Evolutionary conservation across 352 stramenopile species (phyloP).

Genomic region (Globisporangium ultimum): DNA sequence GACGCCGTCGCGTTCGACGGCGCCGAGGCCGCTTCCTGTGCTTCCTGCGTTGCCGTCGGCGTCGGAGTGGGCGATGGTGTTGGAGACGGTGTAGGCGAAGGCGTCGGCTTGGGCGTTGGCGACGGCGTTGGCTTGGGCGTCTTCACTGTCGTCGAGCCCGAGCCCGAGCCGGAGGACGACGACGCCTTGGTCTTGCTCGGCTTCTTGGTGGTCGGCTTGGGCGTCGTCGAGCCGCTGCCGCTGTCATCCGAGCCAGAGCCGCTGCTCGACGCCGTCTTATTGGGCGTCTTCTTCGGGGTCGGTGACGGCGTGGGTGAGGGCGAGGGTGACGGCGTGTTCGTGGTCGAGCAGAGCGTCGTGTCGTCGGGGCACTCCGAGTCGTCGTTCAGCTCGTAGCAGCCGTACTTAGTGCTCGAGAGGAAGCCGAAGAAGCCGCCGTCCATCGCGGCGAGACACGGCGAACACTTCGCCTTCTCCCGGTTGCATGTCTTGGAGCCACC

Average conservation of each 20-base stretch:
- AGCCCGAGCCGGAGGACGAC: slow-evolving; percentile 18
- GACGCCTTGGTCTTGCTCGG: slow-evolving; percentile 8
- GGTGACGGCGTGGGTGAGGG: slow-evolving; percentile 16
- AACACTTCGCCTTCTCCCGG: slow-evolving; percentile 35
- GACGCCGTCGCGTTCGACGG: slow-evolving; percentile 31
- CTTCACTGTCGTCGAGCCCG: slow-evolving; percentile 14
- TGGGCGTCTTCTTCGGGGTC: slow-evolving; percentile 20
- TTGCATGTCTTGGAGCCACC: slow-evolving; percentile 45
- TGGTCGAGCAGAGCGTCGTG: slow-evolving; percentile 31
- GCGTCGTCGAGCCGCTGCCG: slow-evolving; percentile 14
- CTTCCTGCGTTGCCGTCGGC: slow-evolving; percentile 17
- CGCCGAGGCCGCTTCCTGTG: slow-evolving; percentile 8
- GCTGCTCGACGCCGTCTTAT: slow-evolving; percentile 16
- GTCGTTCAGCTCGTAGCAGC: slow-evolving; percentile 37
- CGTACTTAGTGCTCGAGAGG: slow-evolving; percentile 32
- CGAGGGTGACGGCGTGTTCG: neutral
- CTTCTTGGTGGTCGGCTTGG: slow-evolving; percentile 1
- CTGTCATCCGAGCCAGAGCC: slow-evolving; percentile 6
- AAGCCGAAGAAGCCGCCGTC: slow-evolving; percentile 19
- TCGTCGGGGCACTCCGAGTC: slow-evolving; percentile 31
- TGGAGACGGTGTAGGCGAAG: slow-evolving; percentile 17
- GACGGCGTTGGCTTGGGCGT: slow-evolving; percentile 23
- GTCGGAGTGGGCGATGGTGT: slow-evolving; percentile 17
- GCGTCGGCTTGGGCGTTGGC: slow-evolving; percentile 25
- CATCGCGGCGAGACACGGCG: slow-evolving; percentile 34